Percentiles rank a stretch among this genome's conserved stretches.
Conservation (phyloP, 2,329 filamentous ascomycete species). For the Mollisia scopiformis region DNA sequence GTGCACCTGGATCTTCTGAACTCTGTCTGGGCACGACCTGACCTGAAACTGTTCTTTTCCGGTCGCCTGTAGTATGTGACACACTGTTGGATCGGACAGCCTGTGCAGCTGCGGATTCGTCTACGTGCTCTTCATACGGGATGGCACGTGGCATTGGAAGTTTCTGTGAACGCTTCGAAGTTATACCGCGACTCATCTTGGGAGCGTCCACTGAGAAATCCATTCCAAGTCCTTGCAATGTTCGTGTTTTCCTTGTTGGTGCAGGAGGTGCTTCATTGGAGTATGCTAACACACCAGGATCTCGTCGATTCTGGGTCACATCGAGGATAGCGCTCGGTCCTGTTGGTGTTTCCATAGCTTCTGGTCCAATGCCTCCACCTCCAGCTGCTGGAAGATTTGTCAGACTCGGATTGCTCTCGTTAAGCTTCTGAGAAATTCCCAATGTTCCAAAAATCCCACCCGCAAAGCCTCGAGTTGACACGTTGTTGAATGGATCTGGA, state of each 20-base stretch:
- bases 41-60: conserved; percentile 92
- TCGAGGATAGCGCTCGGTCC: conserved; percentile 48
- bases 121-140: conserved; percentile 14
- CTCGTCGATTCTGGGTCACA: conserved; percentile 32
- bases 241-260: conserved; percentile 43
- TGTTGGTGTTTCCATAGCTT: conserved; percentile 67
- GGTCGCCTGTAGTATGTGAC: conserved; percentile 52
- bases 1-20: conserved; percentile 64
- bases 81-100: conserved; percentile 28
- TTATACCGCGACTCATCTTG: conserved; percentile 38
- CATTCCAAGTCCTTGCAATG: conserved; percentile 37
- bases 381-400: conserved; percentile 37
- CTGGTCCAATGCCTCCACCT: conserved; percentile 43
- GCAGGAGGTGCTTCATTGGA: conserved; percentile 50
- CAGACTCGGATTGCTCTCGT: conserved; percentile 39
- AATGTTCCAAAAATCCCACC: conserved; percentile 37
- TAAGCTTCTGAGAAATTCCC: conserved; percentile 36
- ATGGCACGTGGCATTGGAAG: conserved; percentile 26
- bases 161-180: conserved; percentile 36
- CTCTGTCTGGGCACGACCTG: conserved; percentile 61
- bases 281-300: conserved; percentile 33
- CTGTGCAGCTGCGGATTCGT: conserved; percentile 33
- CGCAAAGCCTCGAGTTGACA: conserved; percentile 28
- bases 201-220: conserved; percentile 38
- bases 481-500: conserved; percentile 39